Conservation (phyloP, 1,139 yeast genomes). For the Kodamaea arcana region DNA sequence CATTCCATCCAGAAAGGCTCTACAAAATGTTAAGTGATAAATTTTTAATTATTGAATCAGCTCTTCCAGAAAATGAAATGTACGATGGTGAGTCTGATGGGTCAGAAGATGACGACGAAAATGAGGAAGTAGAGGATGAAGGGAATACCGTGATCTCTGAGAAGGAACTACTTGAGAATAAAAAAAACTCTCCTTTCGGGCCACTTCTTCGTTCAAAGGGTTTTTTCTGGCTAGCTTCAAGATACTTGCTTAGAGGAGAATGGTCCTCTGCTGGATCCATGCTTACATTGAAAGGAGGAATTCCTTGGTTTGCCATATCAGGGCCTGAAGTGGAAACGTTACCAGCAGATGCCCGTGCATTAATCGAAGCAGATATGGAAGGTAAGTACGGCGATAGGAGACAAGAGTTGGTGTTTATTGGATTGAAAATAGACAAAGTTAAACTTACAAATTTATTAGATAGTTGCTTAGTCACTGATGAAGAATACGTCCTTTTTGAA, state of each 20-base stretch:
- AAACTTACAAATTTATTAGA: slow-evolving; percentile 26
- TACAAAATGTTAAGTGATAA: slow-evolving; percentile 32
- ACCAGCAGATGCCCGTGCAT: slow-evolving; percentile 27
- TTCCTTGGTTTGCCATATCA: slow-evolving; percentile 43
- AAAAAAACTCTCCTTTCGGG: slow-evolving; percentile 32
- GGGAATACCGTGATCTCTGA: slow-evolving; percentile 15
- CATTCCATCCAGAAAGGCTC: slow-evolving; percentile 42
- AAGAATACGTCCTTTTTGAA: slow-evolving; percentile 25
- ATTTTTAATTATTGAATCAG: slow-evolving; percentile 27
- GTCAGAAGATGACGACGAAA: slow-evolving; percentile 13
- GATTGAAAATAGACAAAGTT: slow-evolving; percentile 27
- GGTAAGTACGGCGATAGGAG: slow-evolving; percentile 41
- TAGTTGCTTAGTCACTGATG: slow-evolving; percentile 33
- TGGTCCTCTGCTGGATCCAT: slow-evolving; percentile 47
- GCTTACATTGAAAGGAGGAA: slow-evolving; percentile 40
- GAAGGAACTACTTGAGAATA: slow-evolving; percentile 24
- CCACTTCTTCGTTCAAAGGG: slow-evolving; percentile 41
- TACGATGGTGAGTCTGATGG: slow-evolving; percentile 4
- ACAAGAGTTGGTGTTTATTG: slow-evolving; percentile 44
- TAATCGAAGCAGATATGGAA: slow-evolving; percentile 31
- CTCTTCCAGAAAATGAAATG: slow-evolving; percentile 12
- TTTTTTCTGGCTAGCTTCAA: slow-evolving; percentile 45
- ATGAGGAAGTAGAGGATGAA: slow-evolving; percentile 10
- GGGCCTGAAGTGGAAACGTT: slow-evolving; percentile 23
- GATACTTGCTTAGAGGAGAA: slow-evolving; percentile 39